phyloP scores from a whole-genome alignment of 75 land plant species.

The Larix kaempferi region DNA sequence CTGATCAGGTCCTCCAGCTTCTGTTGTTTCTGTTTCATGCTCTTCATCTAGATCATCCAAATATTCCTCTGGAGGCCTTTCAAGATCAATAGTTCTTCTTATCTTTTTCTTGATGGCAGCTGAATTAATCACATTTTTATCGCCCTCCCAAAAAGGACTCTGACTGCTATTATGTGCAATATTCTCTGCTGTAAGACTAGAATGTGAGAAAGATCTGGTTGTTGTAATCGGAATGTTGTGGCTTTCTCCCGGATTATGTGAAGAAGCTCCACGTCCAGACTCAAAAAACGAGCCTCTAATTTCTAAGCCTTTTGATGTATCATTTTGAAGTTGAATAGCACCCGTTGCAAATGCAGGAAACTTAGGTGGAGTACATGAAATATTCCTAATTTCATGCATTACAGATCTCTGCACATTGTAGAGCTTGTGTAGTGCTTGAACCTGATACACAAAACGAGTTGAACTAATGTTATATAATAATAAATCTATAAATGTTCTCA shows the following conservation, averaged over 20 bases:
- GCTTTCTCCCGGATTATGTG: slow-evolving; percentile 2
- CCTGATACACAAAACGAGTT: slow-evolving; percentile 4
- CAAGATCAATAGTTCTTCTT: slow-evolving; percentile 10
- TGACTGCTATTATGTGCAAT: neutral
- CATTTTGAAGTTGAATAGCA: slow-evolving; percentile 5
- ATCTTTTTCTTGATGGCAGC: neutral
- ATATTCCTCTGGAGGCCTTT: slow-evolving; percentile 10
- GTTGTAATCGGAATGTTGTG: neutral
- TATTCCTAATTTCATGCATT: slow-evolving; percentile 11
- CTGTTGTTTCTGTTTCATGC: slow-evolving; percentile 5
- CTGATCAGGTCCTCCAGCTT: slow-evolving; percentile 4
- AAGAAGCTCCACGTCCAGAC: neutral
- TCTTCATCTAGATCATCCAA: slow-evolving; percentile 7
- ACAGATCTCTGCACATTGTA: slow-evolving; percentile 6
- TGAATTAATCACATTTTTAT: slow-evolving; percentile 6
- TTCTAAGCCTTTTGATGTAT: slow-evolving; percentile 5
- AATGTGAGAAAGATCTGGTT: neutral
- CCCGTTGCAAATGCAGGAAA: neutral
- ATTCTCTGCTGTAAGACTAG: neutral
- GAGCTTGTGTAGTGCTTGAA: slow-evolving; percentile 7
- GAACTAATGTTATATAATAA: neutral
- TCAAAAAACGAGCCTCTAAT: neutral
- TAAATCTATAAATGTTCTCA: neutral
- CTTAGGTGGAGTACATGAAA: slow-evolving; percentile 1
- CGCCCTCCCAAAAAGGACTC: neutral